Evolutionary conservation across 2,329 filamentous ascomycete species (phyloP).

Genomic region (Fusarium coicis): DNA sequence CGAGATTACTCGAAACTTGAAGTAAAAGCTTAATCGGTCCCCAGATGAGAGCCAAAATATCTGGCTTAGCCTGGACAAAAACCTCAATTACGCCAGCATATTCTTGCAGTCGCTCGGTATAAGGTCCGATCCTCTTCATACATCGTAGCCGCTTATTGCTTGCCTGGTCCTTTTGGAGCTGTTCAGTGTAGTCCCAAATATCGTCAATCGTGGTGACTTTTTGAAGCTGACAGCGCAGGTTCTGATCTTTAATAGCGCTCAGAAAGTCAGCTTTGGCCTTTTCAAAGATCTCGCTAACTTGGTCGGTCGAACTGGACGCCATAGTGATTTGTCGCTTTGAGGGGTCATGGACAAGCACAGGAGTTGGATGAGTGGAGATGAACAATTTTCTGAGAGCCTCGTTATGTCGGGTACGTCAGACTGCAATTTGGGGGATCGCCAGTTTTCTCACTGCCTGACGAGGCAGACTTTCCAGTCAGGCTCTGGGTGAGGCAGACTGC

Average conservation of each 20-base stretch:
- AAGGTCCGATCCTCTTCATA: background rate
- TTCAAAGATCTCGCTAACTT: background rate
- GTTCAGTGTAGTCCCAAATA: background rate
- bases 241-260: background rate
- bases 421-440: accelerated
- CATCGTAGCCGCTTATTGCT: background rate
- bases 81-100: conserved; percentile 27
- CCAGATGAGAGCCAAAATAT: conserved; percentile 20
- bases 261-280: background rate
- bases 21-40: conserved; percentile 22
- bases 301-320: background rate
- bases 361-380: accelerated
- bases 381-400: too few relatives aligned
- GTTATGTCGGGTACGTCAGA: background rate
- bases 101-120: background rate
- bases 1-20: background rate
- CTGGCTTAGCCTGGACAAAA: conserved; percentile 14
- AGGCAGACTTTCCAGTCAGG: background rate
- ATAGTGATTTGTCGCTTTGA: accelerated
- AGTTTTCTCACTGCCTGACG: background rate
- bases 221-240: background rate
- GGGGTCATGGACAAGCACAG: accelerated
- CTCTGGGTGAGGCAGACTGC: background rate
- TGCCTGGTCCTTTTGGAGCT: background rate
- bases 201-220: background rate